These are phyloP conservation scores for Penicillium brevicompactum DNA, from an alignment of 2,329 filamentous ascomycete species.

Conservation along the genomic window DNA sequence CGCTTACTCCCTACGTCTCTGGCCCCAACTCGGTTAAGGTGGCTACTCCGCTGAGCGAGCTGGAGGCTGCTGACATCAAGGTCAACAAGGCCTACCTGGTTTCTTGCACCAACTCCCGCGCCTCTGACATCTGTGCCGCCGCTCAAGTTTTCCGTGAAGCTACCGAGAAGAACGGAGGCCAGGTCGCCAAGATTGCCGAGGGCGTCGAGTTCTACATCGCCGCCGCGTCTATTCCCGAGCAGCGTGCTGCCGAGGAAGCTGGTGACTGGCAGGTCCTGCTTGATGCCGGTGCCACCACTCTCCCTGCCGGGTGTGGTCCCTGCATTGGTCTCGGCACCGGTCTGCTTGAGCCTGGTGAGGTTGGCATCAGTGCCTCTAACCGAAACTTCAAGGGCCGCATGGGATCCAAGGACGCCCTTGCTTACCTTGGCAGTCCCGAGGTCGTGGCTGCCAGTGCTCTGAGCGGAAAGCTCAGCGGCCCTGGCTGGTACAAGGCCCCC, in stretches of 20 bases:
- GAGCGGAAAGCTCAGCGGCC: constrained; percentile 57
- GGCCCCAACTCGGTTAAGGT: constrained; percentile 90
- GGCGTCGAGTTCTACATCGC: constrained; percentile 88
- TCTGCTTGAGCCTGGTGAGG: constrained; percentile 79
- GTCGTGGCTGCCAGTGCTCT: constrained; percentile 90
- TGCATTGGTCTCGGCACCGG: constrained; percentile 86
- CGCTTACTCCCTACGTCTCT: constrained; percentile 79
- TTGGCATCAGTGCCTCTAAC: constrained; percentile 81
- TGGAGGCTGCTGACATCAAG: constrained; percentile 73
- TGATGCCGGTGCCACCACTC: constrained; percentile 72
- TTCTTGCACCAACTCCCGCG: constrained; percentile 84
- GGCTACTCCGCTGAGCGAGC: constrained; percentile 72
- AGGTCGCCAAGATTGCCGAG: constrained; percentile 68
- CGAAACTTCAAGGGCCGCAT: constrained; percentile 91
- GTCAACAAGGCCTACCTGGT: constrained; percentile 86
- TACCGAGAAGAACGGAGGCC: constrained; percentile 60
- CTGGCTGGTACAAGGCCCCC: constrained; percentile 76
- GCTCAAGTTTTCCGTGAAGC: constrained; percentile 84
- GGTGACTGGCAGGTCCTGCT: constrained; percentile 85
- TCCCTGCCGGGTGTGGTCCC: constrained; percentile 76
- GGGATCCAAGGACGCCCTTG: constrained; percentile 76
- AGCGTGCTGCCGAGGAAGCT: constrained; percentile 72
- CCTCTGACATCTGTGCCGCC: constrained; percentile 78
- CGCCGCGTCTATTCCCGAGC: constrained; percentile 78
- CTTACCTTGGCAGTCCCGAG: constrained; percentile 86